These are phyloP conservation scores for Ganoderma sp. DNA, from an alignment of 1,284 basidiomycete genomes.

Conservation along the genomic window DNA sequence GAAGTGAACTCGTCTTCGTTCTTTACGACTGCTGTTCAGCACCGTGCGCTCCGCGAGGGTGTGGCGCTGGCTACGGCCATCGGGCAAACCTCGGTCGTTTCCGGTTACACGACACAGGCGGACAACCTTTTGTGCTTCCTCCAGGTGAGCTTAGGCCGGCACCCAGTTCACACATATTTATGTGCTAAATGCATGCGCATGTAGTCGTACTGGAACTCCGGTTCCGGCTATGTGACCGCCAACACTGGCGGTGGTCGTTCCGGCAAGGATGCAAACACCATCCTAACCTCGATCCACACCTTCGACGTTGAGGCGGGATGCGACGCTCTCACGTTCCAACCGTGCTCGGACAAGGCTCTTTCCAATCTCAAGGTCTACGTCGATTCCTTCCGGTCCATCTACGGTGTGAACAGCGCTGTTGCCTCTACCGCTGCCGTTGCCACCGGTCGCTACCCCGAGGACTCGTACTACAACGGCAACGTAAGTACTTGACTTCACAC, in stretches of 20 bases:
- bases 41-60: conserved; percentile 52
- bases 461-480: conserved; percentile 59
- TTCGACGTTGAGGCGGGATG: conserved; percentile 58
- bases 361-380: conserved; percentile 59
- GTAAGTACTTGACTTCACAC: conserved; percentile 34
- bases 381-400: conserved; percentile 59
- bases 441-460: conserved; percentile 62
- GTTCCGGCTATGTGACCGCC: conserved; percentile 44
- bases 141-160: conserved; percentile 39
- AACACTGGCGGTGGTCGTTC: conserved; percentile 51
- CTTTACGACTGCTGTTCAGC: conserved; percentile 55
- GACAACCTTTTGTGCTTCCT: conserved; percentile 51
- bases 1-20: conserved; percentile 53
- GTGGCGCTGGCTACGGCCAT: conserved; percentile 44
- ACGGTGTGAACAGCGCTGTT: conserved; percentile 57
- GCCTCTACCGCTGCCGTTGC: conserved; percentile 51
- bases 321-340: conserved; percentile 60
- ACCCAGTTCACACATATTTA: background rate
- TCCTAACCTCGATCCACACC: conserved; percentile 53
- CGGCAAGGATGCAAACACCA: conserved; percentile 51
- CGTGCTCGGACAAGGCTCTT: conserved; percentile 63
- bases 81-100: conserved; percentile 42
- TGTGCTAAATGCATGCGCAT: background rate
- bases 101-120: conserved; percentile 47
- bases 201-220: conserved; percentile 50